phyloP scores from a whole-genome alignment of 441 rosid species.

The Populus hybrid region DNA sequence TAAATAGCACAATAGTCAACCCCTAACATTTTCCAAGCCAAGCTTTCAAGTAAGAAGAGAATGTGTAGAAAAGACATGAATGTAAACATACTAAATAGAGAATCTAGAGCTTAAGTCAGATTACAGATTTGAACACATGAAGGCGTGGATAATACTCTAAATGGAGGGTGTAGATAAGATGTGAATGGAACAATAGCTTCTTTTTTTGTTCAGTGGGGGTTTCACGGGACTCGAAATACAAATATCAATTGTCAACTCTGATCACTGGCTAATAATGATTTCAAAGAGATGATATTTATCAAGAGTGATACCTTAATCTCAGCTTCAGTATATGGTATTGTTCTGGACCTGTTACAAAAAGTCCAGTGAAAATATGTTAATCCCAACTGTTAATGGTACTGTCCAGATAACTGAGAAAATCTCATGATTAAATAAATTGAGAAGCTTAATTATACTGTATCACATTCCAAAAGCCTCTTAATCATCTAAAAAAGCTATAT shows the following conservation, averaged over 20 bases:
- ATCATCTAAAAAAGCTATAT: not conserved
- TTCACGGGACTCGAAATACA: not conserved
- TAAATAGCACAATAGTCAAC: not conserved
- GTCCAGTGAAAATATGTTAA: slow-evolving; percentile 1
- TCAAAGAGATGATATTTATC: not conserved
- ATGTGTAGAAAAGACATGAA: not conserved
- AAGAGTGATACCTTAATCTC: slow-evolving; percentile 74
- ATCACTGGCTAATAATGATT: not conserved
- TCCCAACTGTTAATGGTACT: not conserved
- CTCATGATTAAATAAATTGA: not conserved
- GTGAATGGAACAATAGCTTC: not conserved
- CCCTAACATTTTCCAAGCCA: not conserved
- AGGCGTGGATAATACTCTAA: not conserved
- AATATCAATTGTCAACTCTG: not conserved
- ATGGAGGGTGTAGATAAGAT: not conserved
- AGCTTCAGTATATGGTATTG: slow-evolving; percentile 73
- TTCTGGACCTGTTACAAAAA: slow-evolving; percentile 52
- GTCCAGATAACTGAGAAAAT: not conserved
- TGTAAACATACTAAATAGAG: not conserved
- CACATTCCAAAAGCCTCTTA: not conserved
- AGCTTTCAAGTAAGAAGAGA: not conserved
- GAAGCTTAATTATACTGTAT: not conserved
- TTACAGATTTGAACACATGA: not conserved
- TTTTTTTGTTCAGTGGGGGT: not conserved
- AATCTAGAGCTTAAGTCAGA: not conserved